Base-by-base conservation (phyloP, 805 yeast genomes). In the Candida palmyrensis region DNA sequence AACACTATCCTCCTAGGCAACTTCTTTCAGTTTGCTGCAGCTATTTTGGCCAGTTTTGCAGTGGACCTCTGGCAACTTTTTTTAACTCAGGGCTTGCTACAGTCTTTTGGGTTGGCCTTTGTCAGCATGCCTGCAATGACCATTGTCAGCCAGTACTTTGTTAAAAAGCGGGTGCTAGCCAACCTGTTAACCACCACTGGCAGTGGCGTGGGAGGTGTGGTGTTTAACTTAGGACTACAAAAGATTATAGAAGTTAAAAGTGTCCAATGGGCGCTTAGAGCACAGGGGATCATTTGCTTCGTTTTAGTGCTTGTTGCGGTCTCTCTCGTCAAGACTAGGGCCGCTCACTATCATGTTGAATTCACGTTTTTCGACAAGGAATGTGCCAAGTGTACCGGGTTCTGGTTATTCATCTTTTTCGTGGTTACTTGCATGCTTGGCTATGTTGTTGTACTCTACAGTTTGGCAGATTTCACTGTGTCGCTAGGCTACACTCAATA, bases 111-210 rank as follows among this genome's bases (percentile, higher is more conserved):
- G 2, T 51, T 77, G 43, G 76, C 85, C 0, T 49, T 76, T 11
- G 60, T 77, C 22, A 71, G 75, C 33, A 65, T 77, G 3, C 82
- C 90, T 1, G 77, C 75, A 4, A 57, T 77, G 14, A 66, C 77
- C 2, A 54, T 81, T 10, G 46, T 82, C 17, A 87, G 88, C 0
- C 84, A 77, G 35, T 82, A 84, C 82, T 83, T 83, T 50, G 54
- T 73, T 27, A 78, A 73, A 42, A 77, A 60, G 38, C 64, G 89
- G 43, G 79, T 79, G 19, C 48, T 68, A n/a, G 77, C 76, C 1
- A 45, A 61, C 30, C 74, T 76, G 2, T 13, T 74, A 3, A 58
- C 68, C 3, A 60, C 73, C 1, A 62, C 74, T 6, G 80, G 79
- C 0, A 65, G 75, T 5, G 79, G 79, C 9, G 46, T 61, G 14